Percentiles rank a stretch among this genome's conserved stretches.
Evolutionary conservation across 345 rosid species (phyloP).

Genomic region (Corchorus capsularis): DNA sequence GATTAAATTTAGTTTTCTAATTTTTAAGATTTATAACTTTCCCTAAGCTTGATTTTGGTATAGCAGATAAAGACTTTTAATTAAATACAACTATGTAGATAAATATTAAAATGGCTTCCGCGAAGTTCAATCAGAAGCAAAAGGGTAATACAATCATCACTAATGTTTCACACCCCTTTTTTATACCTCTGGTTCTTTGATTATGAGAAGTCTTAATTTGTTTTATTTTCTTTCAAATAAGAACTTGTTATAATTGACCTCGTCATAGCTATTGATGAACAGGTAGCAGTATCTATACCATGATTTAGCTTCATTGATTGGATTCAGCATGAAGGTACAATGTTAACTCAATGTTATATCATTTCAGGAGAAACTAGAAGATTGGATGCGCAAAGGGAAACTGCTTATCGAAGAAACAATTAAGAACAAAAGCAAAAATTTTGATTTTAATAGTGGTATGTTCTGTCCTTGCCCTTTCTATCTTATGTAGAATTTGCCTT

Average conservation of each 20-base stretch:
- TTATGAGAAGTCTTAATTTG: neutral
- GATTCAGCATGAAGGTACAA: neutral
- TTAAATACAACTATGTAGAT: neutral
- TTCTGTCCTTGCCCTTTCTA: slow-evolving; percentile 18
- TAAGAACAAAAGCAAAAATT: slow-evolving; percentile 37
- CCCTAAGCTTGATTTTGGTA: neutral
- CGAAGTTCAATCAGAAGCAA: slow-evolving; percentile 8
- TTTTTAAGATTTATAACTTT: neutral
- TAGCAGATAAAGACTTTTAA: neutral
- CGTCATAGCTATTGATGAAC: neutral
- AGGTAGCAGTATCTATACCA: neutral
- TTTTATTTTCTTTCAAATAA: neutral
- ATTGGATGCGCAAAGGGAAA: slow-evolving; percentile 81
- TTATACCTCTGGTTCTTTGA: neutral
- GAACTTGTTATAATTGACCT: neutral
- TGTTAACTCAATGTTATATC: slow-evolving; percentile 20
- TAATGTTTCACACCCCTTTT: neutral
- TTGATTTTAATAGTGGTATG: slow-evolving; percentile 66
- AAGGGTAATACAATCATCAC: neutral
- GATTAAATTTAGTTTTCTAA: neutral
- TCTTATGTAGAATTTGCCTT: neutral
- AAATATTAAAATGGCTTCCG: neutral
- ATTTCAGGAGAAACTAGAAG: slow-evolving; percentile 88
- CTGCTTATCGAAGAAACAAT: slow-evolving; percentile 65
- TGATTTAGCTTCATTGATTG: neutral